A percentile compares a stretch with the other conserved stretches of the same genome.
These are phyloP conservation scores for Clavariopsis aquatica DNA, from an alignment of 495 filamentous ascomycete species.

Conservation along the genomic window DNA sequence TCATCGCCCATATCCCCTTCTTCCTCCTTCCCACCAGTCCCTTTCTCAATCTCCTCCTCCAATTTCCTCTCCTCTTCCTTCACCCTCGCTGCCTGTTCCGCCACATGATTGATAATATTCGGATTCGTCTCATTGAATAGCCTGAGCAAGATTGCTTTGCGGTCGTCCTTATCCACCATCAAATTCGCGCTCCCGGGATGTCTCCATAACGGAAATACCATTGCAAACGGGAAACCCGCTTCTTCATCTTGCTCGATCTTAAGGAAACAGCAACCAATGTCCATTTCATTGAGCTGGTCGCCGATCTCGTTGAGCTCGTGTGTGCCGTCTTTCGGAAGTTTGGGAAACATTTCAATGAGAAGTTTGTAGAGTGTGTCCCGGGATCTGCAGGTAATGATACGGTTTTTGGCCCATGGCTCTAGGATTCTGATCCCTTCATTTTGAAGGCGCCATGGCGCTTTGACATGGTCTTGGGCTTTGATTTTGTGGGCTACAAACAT, in stretches of 20 bases:
- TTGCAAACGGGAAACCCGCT: slow-evolving; percentile 72
- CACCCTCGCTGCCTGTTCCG: slow-evolving; percentile 35
- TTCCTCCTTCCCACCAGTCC: background rate
- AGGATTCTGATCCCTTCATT: slow-evolving; percentile 85
- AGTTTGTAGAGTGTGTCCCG: slow-evolving; percentile 75
- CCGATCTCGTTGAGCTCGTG: slow-evolving; percentile 82
- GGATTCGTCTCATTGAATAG: slow-evolving; percentile 84
- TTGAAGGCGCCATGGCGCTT: slow-evolving; percentile 80
- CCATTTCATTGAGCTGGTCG: slow-evolving; percentile 72
- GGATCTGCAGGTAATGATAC: slow-evolving; percentile 72
- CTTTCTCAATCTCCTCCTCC: background rate
- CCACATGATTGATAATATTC: slow-evolving; percentile 51
- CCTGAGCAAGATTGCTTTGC: slow-evolving; percentile 84
- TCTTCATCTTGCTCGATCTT: slow-evolving; percentile 70
- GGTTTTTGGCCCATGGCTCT: slow-evolving; percentile 76
- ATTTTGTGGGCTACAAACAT: slow-evolving; percentile 98
- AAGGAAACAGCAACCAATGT: slow-evolving; percentile 90
- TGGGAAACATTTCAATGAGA: slow-evolving; percentile 94
- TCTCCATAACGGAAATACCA: slow-evolving; percentile 90
- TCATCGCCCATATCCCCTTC: background rate
- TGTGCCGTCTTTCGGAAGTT: slow-evolving; percentile 67
- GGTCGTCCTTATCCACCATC: slow-evolving; percentile 96
- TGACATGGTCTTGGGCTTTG: slow-evolving; percentile 77
- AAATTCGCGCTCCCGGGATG: slow-evolving; percentile 83
- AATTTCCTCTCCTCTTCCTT: background rate